Evolutionary conservation across 2,329 filamentous ascomycete species (phyloP), one percentile per base, ranked within the genome.

Genomic region (Chaetoscypha palmicola): DNA sequence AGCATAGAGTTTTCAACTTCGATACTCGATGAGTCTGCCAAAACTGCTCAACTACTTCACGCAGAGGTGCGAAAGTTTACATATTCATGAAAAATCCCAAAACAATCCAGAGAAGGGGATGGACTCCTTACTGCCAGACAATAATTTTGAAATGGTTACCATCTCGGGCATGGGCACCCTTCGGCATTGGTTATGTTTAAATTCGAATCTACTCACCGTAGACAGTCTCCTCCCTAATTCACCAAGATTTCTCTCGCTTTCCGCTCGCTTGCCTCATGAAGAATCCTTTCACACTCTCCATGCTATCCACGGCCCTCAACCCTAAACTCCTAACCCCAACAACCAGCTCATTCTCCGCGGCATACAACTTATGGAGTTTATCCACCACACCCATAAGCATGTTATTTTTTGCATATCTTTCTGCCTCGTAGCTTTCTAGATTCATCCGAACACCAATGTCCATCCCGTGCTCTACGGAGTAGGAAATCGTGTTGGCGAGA

Each of bases 351-450:
- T 77, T 81, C 17, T 79, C 80, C 1, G 87, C 79, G n/a, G 83
- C 83, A 65, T 95, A 97, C 33, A 96, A 67, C 68, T 91, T 94
- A 65, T 96, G 89, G 55, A 97, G 69, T 68, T 96, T 91, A 67
- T 97, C 91, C 53, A 81, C 86, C 35, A 83, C 84, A 44, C 79
- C 90, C 42, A 90, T 71, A 63, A 94, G 74, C 48, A 83, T 73
- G 52, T 84, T 85, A 64, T 97, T 97, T 31, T 80, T 77, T 2
- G 81, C 76, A 64, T 94, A 98, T 30, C 90, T 76, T 59, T 92
- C 87, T 1, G 76, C 72, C 52, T 81, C 81, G 66, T 97, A 98
- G 12, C 77, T 66, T 63, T 96, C 90, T 20, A 98, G 71, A 3
- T 84, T 81, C 64, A 94, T 74, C 26, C 77, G 69, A 14, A 80